Conservation (phyloP, 257 asterid species). For the Ajuga chamaepitys region DNA sequence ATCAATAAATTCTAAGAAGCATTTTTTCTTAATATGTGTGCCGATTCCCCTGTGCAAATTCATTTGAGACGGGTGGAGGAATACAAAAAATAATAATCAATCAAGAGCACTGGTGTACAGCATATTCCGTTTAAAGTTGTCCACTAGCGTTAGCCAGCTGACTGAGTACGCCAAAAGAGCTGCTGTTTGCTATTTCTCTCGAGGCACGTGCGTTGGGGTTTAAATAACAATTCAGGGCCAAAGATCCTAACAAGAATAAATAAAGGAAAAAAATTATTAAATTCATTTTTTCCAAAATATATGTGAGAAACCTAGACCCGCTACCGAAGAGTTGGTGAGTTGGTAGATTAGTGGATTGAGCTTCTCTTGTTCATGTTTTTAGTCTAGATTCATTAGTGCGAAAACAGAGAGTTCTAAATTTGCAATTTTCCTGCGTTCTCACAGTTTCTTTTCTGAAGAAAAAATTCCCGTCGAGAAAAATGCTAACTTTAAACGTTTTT, state of each 20-base stretch:
- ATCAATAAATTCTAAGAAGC: no score
- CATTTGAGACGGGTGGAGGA: no score
- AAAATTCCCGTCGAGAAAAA: constrained; percentile 14
- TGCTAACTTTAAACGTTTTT: constrained; percentile 63
- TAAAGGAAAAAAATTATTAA: background rate
- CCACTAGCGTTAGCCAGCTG: background rate
- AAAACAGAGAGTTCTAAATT: background rate
- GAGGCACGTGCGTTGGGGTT: constrained; percentile 10
- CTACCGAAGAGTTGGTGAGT: constrained; percentile 7
- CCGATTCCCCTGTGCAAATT: no score
- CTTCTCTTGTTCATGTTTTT: background rate
- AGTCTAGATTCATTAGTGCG: background rate
- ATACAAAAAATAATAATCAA: no score
- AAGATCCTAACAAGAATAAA: background rate
- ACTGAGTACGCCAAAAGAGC: background rate
- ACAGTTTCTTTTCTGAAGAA: background rate
- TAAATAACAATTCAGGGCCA: background rate
- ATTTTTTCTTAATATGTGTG: no score
- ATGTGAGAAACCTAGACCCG: background rate
- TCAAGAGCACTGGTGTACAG: no score
- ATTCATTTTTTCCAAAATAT: background rate
- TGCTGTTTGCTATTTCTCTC: background rate
- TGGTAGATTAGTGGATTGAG: background rate
- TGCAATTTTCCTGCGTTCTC: background rate
- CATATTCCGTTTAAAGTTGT: background rate